Percentiles rank a stretch among this genome's conserved stretches.
These are phyloP conservation scores for Crucibulum laeve DNA, from an alignment of 768 basidiomycete species.

Conservation along the genomic window DNA sequence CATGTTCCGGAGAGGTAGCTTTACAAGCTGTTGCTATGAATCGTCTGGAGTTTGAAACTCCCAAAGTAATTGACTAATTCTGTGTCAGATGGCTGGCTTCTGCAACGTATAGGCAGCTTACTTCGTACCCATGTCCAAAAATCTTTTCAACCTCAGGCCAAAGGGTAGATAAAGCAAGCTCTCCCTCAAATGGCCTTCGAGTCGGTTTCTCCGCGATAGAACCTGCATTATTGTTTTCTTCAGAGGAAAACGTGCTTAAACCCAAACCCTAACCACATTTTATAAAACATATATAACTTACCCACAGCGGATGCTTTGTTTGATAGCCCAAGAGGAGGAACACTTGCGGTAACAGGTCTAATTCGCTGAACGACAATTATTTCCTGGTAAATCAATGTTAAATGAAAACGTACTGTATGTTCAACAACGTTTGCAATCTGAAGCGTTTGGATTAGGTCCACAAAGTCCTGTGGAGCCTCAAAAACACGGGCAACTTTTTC, in stretches of 20 bases:
- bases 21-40: conserved; percentile 90
- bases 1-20: conserved; percentile 84
- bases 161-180: conserved; percentile 79
- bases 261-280: neutral
- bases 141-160: conserved; percentile 98
- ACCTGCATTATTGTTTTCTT: neutral
- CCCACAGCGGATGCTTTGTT: conserved; percentile 86
- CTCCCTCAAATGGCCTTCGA: conserved; percentile 81
- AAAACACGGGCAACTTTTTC: conserved; percentile 96
- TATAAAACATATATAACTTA: conserved; percentile 18
- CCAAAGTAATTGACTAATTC: conserved; percentile 71
- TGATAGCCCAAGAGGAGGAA: conserved; percentile 90
- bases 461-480: conserved; percentile 82
- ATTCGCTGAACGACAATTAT: conserved; percentile 34
- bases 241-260: neutral
- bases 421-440: conserved; percentile 42
- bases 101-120: conserved; percentile 19
- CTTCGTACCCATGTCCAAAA: conserved; percentile 98
- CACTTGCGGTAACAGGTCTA: conserved; percentile 77
- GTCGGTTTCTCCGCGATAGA: conserved; percentile 3
- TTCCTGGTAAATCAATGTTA: neutral
- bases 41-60: conserved; percentile 63
- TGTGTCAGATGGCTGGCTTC: conserved; percentile 1
- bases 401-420: conserved; percentile 38
- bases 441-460: conserved; percentile 53